Evolutionary conservation across 352 stramenopile species (phyloP), one percentile per base, ranked within the genome.

Genomic region (Phytophthora pinifolia): DNA sequence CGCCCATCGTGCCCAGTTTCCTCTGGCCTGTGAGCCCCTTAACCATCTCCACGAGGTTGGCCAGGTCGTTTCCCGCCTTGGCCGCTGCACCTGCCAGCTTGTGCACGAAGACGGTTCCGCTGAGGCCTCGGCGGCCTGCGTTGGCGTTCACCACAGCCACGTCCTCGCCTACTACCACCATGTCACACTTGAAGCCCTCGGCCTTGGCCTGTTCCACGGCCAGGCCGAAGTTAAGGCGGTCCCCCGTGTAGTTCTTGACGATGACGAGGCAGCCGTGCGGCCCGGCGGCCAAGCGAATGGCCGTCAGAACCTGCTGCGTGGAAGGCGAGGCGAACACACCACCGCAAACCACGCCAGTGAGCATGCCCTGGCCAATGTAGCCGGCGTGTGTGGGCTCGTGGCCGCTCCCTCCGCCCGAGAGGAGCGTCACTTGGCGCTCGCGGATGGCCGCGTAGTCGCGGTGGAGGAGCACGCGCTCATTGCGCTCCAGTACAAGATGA

Each of bases 241-340:
- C 97, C 20, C 97, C 96, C 2, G 96, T 99, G 83, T 99, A 99
- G 79, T 99, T 99, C 82, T 99, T 99, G 27, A 99, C 94, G 43
- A 99, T 88, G 2, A 99, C 59, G 6, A 99, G 71, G 54, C 93
- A 98, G 35, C 96, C 96, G 34, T 88, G 79, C 3, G 76, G 70
- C 0, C 83, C 85, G 1, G 80, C 68, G 22, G 83, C 76, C 18
- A 95, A 78, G 29, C 92, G 88, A 70, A 99, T 98, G n/a, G 96
- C 96, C 9, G 88, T 83, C 15, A 99, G 78, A 47, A 99, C 94
- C 41, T 97, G 87, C 43, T 87, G 78, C 15, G 96, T 96, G 35
- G 88, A 91, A 5, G 97, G 97, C 38, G 84, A 98, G 14, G 97
- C 96, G 73, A 99, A 99, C 15, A 99, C 96, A 30, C 85, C 93